phyloP scores from a whole-genome alignment of 2,329 filamentous ascomycete species.

The Fusarium citri region DNA sequence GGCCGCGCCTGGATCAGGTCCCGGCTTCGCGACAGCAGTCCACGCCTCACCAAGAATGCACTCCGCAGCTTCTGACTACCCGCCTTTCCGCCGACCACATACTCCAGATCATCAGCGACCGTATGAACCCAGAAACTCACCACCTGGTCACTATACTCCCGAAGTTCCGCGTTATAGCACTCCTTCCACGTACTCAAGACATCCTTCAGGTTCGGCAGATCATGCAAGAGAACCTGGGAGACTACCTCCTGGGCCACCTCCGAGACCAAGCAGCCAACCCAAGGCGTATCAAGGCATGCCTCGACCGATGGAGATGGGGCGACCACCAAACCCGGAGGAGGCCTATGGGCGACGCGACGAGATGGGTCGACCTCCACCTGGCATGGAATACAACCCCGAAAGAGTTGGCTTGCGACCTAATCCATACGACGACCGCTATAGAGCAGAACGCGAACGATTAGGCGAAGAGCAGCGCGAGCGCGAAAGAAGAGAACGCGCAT shows the following conservation, averaged over 20 bases:
- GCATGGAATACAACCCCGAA: constrained; percentile 66
- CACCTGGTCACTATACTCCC: constrained; percentile 65
- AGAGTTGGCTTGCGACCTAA: constrained; percentile 57
- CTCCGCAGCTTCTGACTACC: constrained; percentile 68
- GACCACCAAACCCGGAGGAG: constrained; percentile 55
- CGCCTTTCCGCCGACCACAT: constrained; percentile 73
- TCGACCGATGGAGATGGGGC: constrained; percentile 60
- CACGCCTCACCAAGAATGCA: constrained; percentile 69
- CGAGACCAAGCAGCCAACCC: constrained; percentile 64
- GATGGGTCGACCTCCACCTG: constrained; percentile 50
- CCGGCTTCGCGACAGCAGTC: constrained; percentile 60
- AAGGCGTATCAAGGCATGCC: constrained; percentile 60
- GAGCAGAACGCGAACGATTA: constrained; percentile 61
- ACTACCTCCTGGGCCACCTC: constrained; percentile 56
- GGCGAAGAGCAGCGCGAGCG: constrained; percentile 58
- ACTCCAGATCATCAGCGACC: constrained; percentile 76
- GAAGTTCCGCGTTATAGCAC: constrained; percentile 70
- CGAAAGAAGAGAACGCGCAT: constrained; percentile 60
- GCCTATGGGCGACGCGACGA: constrained; percentile 65
- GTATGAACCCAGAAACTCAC: constrained; percentile 64
- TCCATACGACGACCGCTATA: constrained; percentile 66
- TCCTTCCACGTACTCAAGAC: constrained; percentile 66
- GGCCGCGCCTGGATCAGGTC: constrained; percentile 55
- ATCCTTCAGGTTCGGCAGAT: constrained; percentile 61
- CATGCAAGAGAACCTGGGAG: constrained; percentile 55